Evolutionary conservation across 768 basidiomycete genomes (phyloP).

Genomic region (Amanita pallidorosea): DNA sequence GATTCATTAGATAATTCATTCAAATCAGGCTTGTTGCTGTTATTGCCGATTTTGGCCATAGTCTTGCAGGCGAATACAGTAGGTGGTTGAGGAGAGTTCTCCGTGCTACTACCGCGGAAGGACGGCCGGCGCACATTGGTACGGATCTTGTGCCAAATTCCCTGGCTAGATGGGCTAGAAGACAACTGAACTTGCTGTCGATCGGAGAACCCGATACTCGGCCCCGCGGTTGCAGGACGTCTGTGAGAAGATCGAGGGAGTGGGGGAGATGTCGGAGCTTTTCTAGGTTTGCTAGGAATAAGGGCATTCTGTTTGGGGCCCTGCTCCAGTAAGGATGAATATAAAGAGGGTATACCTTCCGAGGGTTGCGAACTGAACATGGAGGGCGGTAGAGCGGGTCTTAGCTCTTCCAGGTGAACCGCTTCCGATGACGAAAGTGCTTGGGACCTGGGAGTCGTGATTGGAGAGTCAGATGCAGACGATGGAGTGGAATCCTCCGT

Average conservation of each 20-base stretch:
- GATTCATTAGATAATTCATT: neutral
- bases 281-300: neutral
- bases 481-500: slow-evolving; percentile 11
- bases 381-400: neutral
- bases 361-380: neutral
- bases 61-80: neutral
- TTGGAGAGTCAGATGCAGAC: slow-evolving; percentile 11
- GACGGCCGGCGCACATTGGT: slow-evolving; percentile 19
- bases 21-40: neutral
- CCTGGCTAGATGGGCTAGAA: slow-evolving; percentile 8
- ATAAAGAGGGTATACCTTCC: neutral
- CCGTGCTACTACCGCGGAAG: slow-evolving; percentile 4
- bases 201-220: neutral
- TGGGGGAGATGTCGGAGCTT: neutral
- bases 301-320: neutral
- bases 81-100: neutral
- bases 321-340: neutral
- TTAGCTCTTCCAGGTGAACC: neutral
- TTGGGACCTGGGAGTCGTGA: slow-evolving; percentile 6
- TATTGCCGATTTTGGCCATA: neutral
- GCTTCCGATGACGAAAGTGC: neutral
- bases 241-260: neutral
- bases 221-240: neutral
- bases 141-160: slow-evolving; percentile 29
- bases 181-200: neutral